Base-by-base conservation (phyloP, 805 yeast species). In the Cyberlindnera nakhonratchasimensis region DNA sequence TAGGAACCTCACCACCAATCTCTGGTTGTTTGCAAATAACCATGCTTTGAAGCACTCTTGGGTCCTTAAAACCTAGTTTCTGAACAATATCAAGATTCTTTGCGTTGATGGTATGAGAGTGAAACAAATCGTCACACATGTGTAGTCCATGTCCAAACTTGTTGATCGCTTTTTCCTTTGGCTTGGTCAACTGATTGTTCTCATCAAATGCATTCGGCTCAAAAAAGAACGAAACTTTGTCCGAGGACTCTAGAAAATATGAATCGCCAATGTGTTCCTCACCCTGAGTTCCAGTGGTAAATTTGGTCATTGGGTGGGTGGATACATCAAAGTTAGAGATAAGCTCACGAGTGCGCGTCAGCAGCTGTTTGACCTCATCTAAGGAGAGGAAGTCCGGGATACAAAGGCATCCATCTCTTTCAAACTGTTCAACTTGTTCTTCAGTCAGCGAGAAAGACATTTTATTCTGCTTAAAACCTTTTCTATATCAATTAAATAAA, bases 131-230 rank as follows among this genome's bases (percentile, higher is more conserved):
- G 0, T 67, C 65, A 46, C 80, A 77, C 55, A 74, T 68, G 54
- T 86, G 95, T 13, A 86, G 59, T 1, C 86, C 87, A 55, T 86
- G 95, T 5, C 93, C 95, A 31, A 86, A 78, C 63, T 86, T 86
- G 63, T 86, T 86, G 55, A 86, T 70, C 1, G 90, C 75, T 46
- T 61, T 63, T 22, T 73, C 72, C 46, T 79, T 69, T 9, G 82
- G 76, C 53, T 66, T 74, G 20, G 59, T 61, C 47, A 84, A 65
- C 18, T 72, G 52, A n/a, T 85, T 84, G 2, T 62, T 43, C 10
- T 51, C 58, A 49, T 77, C 76, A 49, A 84, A 75, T 0, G 91
- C 88, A 52, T 76, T 86, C 3, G 77, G 77, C 52, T 85, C 95
- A 47, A 85, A 77, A 60, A 85, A 86, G 54, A 65, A 86, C 2